A percentile compares a stretch with the other conserved stretches of the same genome.
phyloP scores from a whole-genome alignment of 345 rosid species.

The Barbarea vulgaris region DNA sequence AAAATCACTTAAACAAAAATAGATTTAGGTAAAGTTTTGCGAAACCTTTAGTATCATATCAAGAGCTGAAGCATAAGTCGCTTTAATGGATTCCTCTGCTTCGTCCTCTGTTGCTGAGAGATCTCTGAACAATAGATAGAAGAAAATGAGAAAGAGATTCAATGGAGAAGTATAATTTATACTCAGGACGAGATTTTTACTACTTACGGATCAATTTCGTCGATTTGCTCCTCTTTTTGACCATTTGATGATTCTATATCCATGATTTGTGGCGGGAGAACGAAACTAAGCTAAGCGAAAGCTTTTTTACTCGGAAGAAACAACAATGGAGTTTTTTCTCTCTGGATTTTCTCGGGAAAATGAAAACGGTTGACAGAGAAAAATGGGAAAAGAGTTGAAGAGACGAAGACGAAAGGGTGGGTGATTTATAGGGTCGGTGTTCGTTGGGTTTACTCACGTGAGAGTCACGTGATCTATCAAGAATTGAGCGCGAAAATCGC shows the following conservation, averaged over 20 bases:
- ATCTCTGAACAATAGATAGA: slow-evolving; percentile 5
- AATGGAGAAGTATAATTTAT: not conserved
- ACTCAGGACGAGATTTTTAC: not conserved
- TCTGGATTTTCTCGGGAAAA: not conserved
- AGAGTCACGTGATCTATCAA: not conserved
- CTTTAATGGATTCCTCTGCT: not conserved
- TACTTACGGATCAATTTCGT: not conserved
- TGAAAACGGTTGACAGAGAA: not conserved
- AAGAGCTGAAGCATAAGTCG: slow-evolving; percentile 5
- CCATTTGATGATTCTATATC: not conserved
- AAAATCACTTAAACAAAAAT: not conserved
- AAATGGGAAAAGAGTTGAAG: not conserved
- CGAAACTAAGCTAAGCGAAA: not conserved
- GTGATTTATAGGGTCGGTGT: not conserved
- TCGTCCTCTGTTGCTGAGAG: not conserved
- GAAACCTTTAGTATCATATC: slow-evolving; percentile 20
- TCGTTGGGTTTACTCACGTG: not conserved
- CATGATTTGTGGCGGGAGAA: not conserved
- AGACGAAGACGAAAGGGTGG: not conserved
- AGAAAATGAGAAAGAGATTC: not conserved
- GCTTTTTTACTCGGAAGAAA: not conserved
- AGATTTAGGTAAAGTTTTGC: not conserved
- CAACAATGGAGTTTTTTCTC: no score
- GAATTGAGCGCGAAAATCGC: not conserved
- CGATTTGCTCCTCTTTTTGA: not conserved